Percentiles rank a stretch among this genome's conserved stretches.
These are phyloP conservation scores for Leccinum arenicola DNA, from an alignment of 768 basidiomycete species.

Conservation along the genomic window DNA sequence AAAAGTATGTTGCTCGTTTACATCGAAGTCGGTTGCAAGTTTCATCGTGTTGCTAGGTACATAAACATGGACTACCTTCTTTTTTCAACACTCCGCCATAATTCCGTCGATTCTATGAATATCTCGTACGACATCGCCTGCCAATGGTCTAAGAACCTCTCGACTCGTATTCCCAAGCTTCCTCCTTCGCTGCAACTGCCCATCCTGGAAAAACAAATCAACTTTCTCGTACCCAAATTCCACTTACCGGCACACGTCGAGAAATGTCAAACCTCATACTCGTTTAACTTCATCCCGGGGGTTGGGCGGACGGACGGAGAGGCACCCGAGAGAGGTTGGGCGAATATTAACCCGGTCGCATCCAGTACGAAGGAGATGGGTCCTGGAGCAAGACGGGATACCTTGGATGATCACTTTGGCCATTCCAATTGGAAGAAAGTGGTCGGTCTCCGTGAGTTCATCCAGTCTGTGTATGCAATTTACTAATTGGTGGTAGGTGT, in stretches of 20 bases:
- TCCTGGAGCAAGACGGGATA: conserved; percentile 7
- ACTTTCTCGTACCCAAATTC: background rate
- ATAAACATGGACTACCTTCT: background rate
- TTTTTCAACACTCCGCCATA: background rate
- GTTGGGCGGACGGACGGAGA: conserved; percentile 19
- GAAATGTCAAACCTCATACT: background rate
- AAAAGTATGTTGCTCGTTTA: background rate
- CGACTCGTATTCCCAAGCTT: background rate
- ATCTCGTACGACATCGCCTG: background rate
- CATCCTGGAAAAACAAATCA: background rate
- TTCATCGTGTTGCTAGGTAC: background rate
- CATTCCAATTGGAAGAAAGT: background rate
- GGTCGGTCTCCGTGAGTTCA: no score
- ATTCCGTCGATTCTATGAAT: background rate
- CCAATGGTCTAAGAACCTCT: background rate
- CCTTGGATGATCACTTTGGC: background rate
- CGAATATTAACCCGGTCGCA: conserved; percentile 30
- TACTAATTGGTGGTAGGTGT: no score
- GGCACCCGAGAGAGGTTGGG: conserved; percentile 37
- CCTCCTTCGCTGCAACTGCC: background rate
- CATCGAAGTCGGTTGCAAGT: background rate
- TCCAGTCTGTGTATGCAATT: no score
- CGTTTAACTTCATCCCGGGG: background rate
- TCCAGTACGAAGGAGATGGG: conserved; percentile 38
- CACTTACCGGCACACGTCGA: background rate